Evolutionary conservation across 495 filamentous ascomycete species (phyloP), one percentile per base, ranked within the genome.

Genomic region (Oidiodendron maius): DNA sequence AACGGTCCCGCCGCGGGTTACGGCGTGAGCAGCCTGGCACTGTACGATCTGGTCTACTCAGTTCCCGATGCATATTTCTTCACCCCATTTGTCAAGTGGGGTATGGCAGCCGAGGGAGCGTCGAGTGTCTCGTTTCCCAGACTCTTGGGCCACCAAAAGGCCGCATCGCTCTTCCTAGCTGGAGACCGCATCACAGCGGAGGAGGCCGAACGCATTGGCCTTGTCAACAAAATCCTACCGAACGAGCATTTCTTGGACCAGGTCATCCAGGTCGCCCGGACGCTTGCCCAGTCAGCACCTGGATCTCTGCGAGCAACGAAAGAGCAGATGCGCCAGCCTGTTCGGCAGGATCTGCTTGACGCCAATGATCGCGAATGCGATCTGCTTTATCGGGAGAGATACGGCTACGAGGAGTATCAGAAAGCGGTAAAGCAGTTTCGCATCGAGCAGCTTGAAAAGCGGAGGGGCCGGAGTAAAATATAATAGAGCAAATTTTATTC

Each of bases 31-130:
- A 46, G 44, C 18, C 30, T 46, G n/a, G 44, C 26, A 13, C 30
- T 46, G 3, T 46, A 36, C 44, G 44, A 46, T 37, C 44, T 46
- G 28, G 44, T 46, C 11, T 46, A 36, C 44, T 3, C 44, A 16
- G 44, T 46, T 16, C 44, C 44, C 4, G 44, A 46, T 37, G 44
- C 44, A 2, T 46, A 46, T 21, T 46, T 46, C 16, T 46, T 46
- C 30, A 46, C 44, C 4, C 44, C 44, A 3, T 46, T 46, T 21
- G 44, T 46, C 6, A 46, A 46, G 32, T 46, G 44, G 44, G 44
- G 44, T 3, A 46, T 46, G 44, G 44, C 44, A 2, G 26, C 44
- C 21, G 44, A 46, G 37, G 44, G 44, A 30, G 44, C 44, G 3
- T 46, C 44, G 3, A 46, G 44, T 46, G 3, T 46, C 26, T 36